Conservation (phyloP, 2,329 filamentous ascomycete genomes). For the Mollisia scopiformis region DNA sequence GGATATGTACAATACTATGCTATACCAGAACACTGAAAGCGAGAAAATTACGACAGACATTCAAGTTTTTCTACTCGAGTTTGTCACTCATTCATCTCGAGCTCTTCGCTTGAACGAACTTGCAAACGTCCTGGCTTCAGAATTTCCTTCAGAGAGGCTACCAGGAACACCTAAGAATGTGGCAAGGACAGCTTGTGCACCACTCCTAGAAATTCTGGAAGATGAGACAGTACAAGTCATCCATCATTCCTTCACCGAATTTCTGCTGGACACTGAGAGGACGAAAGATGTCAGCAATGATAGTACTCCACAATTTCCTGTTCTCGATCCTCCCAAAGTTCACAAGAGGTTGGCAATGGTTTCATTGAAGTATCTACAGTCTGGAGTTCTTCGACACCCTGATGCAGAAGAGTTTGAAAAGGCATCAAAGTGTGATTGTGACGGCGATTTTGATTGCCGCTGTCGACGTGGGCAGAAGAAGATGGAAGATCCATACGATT, state of each 20-base stretch:
- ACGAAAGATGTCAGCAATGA: neutral
- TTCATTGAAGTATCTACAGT: slow-evolving; percentile 9
- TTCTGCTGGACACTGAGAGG: slow-evolving; percentile 37
- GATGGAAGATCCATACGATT: slow-evolving; percentile 9
- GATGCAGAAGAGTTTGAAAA: neutral
- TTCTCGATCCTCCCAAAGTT: slow-evolving; percentile 2
- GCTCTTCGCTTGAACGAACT: slow-evolving; percentile 27
- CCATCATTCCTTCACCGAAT: slow-evolving; percentile 52
- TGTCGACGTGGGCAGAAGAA: neutral
- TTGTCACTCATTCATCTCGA: slow-evolving; percentile 28
- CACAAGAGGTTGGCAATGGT: slow-evolving; percentile 12
- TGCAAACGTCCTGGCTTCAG: slow-evolving; percentile 10
- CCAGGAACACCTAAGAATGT: slow-evolving; percentile 20
- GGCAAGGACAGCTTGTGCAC: slow-evolving; percentile 40
- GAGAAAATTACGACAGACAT: slow-evolving; percentile 1
- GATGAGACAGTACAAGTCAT: slow-evolving; percentile 48
- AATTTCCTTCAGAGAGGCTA: slow-evolving; percentile 8
- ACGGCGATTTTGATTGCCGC: neutral
- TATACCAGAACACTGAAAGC: slow-evolving; percentile 18
- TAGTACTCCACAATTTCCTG: slow-evolving; percentile 12
- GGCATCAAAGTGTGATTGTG: neutral
- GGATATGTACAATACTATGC: slow-evolving; percentile 32
- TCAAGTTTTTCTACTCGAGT: slow-evolving; percentile 27
- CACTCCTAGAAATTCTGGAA: slow-evolving; percentile 45
- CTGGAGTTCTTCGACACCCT: neutral